Conservation (phyloP, 495 filamentous ascomycete genomes). For the Podospora bellae-mahoneyi region DNA sequence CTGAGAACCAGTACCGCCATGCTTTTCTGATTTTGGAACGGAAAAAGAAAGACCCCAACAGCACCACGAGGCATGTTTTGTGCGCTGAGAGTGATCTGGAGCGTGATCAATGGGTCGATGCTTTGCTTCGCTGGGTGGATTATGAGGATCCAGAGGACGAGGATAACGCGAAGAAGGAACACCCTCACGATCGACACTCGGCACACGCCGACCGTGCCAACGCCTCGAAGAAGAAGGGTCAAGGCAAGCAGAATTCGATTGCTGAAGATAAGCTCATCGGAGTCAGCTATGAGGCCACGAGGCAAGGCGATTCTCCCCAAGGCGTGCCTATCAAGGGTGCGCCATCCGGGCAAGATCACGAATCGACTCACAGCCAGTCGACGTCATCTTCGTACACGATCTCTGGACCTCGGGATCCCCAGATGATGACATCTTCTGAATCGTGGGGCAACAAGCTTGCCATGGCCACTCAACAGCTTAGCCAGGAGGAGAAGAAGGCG, state of each 20-base stretch:
- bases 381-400: slow-evolving; percentile 57
- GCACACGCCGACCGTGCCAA: slow-evolving; percentile 31
- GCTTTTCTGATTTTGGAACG: slow-evolving; percentile 93
- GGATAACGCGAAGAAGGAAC: slow-evolving; percentile 30
- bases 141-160: slow-evolving; percentile 59
- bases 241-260: slow-evolving; percentile 34
- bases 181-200: slow-evolving; percentile 36
- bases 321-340: slow-evolving; percentile 30
- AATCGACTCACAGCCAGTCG: slow-evolving; percentile 33
- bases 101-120: slow-evolving; percentile 90
- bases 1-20: slow-evolving; percentile 94
- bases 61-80: slow-evolving; percentile 87
- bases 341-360: slow-evolving; percentile 25
- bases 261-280: slow-evolving; percentile 61
- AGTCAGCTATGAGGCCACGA: slow-evolving; percentile 80
- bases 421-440: slow-evolving; percentile 79
- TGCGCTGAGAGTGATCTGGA: slow-evolving; percentile 94
- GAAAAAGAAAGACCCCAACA: slow-evolving; percentile 91
- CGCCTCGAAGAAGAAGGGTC: slow-evolving; percentile 54
- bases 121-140: slow-evolving; percentile 87
- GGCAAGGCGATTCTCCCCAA: slow-evolving; percentile 57
- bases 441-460: slow-evolving; percentile 76
- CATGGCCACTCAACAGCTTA: slow-evolving; percentile 43
- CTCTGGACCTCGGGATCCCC: slow-evolving; percentile 81
- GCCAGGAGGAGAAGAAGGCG: slow-evolving; percentile 68